phyloP scores from a whole-genome alignment of 805 yeast species.

The Torulaspora indica region DNA sequence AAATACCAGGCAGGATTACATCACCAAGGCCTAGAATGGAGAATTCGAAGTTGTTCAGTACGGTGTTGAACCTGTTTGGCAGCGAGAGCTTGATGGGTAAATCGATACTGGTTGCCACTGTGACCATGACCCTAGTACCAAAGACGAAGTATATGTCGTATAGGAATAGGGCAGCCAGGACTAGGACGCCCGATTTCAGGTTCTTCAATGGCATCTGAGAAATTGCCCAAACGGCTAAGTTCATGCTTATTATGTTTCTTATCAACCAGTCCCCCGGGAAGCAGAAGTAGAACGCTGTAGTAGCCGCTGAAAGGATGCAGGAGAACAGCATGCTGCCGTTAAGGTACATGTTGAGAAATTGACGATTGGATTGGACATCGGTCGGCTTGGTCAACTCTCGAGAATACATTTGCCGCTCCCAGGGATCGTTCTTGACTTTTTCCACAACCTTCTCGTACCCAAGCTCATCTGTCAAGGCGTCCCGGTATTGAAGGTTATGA shows the following conservation, averaged over 20 bases:
- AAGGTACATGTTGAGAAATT: constrained; percentile 36
- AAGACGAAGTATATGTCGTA: constrained; percentile 69
- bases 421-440: constrained; percentile 21
- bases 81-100: constrained; percentile 41
- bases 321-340: constrained; percentile 34
- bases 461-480: constrained; percentile 12
- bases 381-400: constrained; percentile 20
- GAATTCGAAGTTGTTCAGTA: constrained; percentile 19
- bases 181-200: constrained; percentile 43
- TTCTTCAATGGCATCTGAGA: constrained; percentile 38
- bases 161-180: constrained; percentile 48
- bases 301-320: constrained; percentile 15
- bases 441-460: constrained; percentile 30
- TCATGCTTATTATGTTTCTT: constrained; percentile 41
- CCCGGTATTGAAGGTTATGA: constrained; percentile 30
- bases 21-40: constrained; percentile 60
- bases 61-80: constrained; percentile 23
- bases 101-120: constrained; percentile 52
- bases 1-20: constrained; percentile 55
- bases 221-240: constrained; percentile 44
- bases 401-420: constrained; percentile 10
- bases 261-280: constrained; percentile 44
- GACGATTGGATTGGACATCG: constrained; percentile 27
- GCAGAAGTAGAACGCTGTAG: constrained; percentile 22
- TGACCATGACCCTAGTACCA: constrained; percentile 54